Conservation (phyloP, 805 yeast species). For the Suhomyces kilbournensis region DNA sequence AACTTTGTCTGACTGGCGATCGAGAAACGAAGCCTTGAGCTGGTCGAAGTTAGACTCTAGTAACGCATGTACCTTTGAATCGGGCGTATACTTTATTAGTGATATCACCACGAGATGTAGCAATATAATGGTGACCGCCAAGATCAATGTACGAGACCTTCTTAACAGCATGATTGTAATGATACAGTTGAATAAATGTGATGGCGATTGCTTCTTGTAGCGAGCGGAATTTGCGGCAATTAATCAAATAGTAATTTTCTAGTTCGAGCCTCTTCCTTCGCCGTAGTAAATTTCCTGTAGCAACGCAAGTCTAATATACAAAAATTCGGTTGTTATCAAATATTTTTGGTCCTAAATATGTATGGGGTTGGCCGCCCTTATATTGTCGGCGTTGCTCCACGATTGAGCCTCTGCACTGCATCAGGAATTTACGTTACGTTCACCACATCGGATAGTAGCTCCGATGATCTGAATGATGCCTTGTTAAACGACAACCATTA, state of each 20-base stretch:
- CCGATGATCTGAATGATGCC: not conserved
- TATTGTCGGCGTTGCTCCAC: not conserved
- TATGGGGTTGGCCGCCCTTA: not conserved
- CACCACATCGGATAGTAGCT: not conserved
- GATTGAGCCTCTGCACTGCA: not conserved
- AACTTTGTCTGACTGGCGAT: not conserved
- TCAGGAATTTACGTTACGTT: not conserved
- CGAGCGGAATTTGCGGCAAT: not conserved
- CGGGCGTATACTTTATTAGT: slow-evolving; percentile 3
- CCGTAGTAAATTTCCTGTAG: not conserved
- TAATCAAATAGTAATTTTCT: not conserved
- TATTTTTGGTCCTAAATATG: not conserved
- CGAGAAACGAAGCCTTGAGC: slow-evolving; percentile 4
- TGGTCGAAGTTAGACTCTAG: slow-evolving; percentile 3
- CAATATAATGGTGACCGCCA: slow-evolving; percentile 5
- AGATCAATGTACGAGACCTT: slow-evolving; percentile 6
- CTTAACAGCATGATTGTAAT: slow-evolving; percentile 3
- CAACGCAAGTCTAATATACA: not conserved
- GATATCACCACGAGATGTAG: slow-evolving; percentile 10
- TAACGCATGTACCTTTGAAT: not conserved
- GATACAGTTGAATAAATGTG: not conserved
- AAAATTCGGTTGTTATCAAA: not conserved
- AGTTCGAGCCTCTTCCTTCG: not conserved
- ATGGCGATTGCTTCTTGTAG: not conserved
- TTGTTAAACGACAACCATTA: not conserved